Base-by-base conservation (phyloP, 202 grass and related monocot species). In the Saccharum hybrid region DNA sequence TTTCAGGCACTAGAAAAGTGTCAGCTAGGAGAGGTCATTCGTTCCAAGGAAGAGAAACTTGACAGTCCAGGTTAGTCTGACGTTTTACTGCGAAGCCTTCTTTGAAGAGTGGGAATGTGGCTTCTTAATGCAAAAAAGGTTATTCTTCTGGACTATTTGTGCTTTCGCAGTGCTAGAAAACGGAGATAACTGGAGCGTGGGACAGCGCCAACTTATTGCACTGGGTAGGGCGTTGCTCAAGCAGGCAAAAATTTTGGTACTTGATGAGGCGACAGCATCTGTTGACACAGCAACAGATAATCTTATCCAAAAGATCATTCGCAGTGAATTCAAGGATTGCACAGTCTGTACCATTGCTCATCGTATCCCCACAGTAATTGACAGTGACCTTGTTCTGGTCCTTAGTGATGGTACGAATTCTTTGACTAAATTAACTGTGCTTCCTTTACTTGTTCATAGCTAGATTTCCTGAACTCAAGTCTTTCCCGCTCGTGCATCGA, bases 141-240 rank as follows among this genome's bases (percentile, higher is more conserved):
- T 59, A 59, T 75, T 72, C 48, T 71, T 57, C 68, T 73, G 59
- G 26, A 42, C 22, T 19, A n/a, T 19, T n/a, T 56, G 51, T 90
- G 34, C 34, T 69, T 76, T 70, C 92, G 41, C 84, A 99, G 96
- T 99, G 59, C 45, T 96, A 71, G 96, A 99, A 88, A 99, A 99
- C 74, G 96, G 96, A 57, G 96, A 99, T 68, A 99, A 99, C 88
- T 99, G 96, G 96, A 99, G 96, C 68, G 96, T 99, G 43, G 96
- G 96, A 51, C 96, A 99, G 60, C 88, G 96, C 13, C 96, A 99
- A 48, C 96, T 99, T 86, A 91, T 99, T 81, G 92, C 96, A 39
- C 16, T 99, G 34, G 96, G 96, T 16, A 90, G 96, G 71, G 96
- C 96, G 14, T 66, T 99, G 81, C 91, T 99, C 11, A 99, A 99